Base-by-base conservation (phyloP, 176 grass and related monocot species). In the Canna indica region DNA sequence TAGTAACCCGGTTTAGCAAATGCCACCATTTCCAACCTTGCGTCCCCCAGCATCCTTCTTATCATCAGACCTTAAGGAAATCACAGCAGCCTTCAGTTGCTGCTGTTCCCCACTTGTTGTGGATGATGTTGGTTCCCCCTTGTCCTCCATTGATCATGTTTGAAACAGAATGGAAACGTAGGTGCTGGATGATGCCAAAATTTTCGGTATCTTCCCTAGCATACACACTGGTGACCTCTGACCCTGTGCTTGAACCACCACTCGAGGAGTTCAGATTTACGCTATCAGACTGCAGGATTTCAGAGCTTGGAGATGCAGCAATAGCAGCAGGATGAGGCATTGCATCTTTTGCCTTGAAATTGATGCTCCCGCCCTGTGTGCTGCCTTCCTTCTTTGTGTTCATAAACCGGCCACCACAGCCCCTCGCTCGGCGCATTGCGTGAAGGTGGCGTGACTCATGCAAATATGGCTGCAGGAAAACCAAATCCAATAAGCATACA, bases 381-480 rank as follows among this genome's bases (percentile, higher is more conserved):
- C 33, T 8, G 5, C 38, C 82, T 56, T 85, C 75, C n/a, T 80
- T 85, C 81, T 97, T 93, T 0, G 75, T 90, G 86, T 93, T 99
- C n/a, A 99, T 79, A 73, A 99, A 99, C 29, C 94, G 94, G 24
- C 94, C 94, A 15, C 94, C 90, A 0, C 79, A 81, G 68, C 90
- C 94, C 68, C 90, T 73, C 5, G 69, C 86, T 8, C 94, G 86
- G 35, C 90, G 90, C 86, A 93, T 88, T 4, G 94, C 94, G 38
- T 99, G 94, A 41, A 74, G 90, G 72, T 99, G 94, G 24, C 94
- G 84, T 0, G 90, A 99, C 73, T 94, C 95, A 3, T 99, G 95
- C 18, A 94, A 84, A 48, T 99, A 99, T 0, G 90, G 87, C 95
- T 99, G 73, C 35, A 53, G 64, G 14, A 66, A n/a, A 62, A 59